phyloP scores from a whole-genome alignment of 2,329 filamentous ascomycete genomes.

The Sclerotinia sclerotiorum region DNA sequence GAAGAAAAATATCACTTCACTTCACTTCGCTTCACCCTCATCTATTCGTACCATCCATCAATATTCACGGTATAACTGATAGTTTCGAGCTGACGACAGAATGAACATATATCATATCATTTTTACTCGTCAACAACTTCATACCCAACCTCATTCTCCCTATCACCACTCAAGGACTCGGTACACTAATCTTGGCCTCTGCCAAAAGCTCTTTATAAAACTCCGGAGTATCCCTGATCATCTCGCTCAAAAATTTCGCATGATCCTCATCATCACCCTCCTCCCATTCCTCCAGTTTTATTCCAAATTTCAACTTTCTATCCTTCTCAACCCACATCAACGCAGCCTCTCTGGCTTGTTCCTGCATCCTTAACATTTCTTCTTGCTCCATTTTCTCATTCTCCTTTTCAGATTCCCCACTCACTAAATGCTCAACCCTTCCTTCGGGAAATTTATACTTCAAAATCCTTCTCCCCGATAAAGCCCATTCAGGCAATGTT shows the following conservation, averaged over 20 bases:
- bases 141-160: not conserved
- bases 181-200: not conserved
- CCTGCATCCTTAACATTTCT: not conserved
- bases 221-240: not conserved
- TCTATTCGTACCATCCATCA: too few species aligned
- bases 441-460: not conserved
- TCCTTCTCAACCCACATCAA: slow-evolving; percentile 3
- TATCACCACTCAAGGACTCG: not conserved
- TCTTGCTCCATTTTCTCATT: not conserved
- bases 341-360: not conserved
- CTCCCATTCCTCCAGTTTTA: not conserved
- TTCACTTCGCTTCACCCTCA: too few species aligned
- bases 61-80: too few species aligned
- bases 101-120: too few species aligned
- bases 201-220: slow-evolving; percentile 2
- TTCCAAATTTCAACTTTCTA: not conserved
- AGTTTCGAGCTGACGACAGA: too few species aligned
- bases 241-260: not conserved
- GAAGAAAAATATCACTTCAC: too few species aligned
- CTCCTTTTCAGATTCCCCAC: not conserved
- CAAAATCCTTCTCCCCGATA: not conserved
- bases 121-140: not conserved
- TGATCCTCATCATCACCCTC: not conserved
- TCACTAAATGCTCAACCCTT: not conserved
- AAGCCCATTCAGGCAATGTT: not conserved